Base-by-base conservation (phyloP, 2,329 filamentous ascomycete genomes). In the Ophiocordyceps camponoti-floridani region DNA sequence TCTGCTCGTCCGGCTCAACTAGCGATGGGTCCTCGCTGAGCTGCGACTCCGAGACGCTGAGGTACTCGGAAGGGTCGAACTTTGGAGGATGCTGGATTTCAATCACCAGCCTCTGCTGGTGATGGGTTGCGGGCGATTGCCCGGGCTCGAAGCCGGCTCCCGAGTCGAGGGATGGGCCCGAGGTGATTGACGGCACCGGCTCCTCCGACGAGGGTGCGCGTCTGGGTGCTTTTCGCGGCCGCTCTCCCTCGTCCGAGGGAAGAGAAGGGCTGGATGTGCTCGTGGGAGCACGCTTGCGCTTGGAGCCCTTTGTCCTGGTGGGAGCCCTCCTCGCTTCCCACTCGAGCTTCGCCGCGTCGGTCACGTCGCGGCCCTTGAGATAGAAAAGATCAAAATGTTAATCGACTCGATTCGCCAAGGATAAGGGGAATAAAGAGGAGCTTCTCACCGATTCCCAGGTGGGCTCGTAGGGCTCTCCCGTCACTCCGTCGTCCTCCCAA, bases 51-150 rank as follows among this genome's bases (percentile, higher is more conserved):
- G 51, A 47, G 19, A 62, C 49, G 43, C 60, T 64, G 11, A 56
- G 50, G 43, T 60, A 66, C 16, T 64, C 62, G 5, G 57, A 47
- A 4, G 53, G 47, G 41, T 67, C 58, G 42, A 65, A 54, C n/a
- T 54, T 48, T 13, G 54, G 33, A 5, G 53, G 47, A 38, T 59
- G 60, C 6, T 48, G 41, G 6, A 66, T 50, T 42, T 57, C 54
- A 41, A 66, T 49, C 16, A 53, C 47, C 18, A 63, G 37, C 4
- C 44, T 49, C 40, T 49, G 50, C n/a, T 6, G 2, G 12, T 10
- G 31, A 30, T 18, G 16, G 11, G 18, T 16, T 38, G n/a, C 10
- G 16, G 35, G 35, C 35, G 35, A 6, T 12, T 4, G 7, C 9
- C 28, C 28, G 12, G 28, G 28, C 12, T 12, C 40, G 11, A 27